A percentile compares a stretch with the other conserved stretches of the same genome.
Conservation (phyloP, 176 grass and related monocot species). For the Secale cereale region DNA sequence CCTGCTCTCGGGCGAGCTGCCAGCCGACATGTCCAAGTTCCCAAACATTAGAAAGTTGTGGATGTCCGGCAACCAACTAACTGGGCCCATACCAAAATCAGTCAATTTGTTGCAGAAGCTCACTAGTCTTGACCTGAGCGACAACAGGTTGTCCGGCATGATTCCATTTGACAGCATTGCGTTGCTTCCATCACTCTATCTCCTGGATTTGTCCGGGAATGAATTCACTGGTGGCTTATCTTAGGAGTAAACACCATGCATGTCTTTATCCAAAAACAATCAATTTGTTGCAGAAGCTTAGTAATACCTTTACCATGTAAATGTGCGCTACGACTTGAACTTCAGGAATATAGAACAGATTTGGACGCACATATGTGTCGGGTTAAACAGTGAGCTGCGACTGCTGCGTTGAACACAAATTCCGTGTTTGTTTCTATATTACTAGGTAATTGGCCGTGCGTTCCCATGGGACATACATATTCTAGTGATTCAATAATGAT, state of each 20-base stretch:
- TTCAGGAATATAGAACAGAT: too few relatives aligned
- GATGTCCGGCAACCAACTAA: constrained; percentile 20
- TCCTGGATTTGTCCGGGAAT: not conserved
- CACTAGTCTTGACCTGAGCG: constrained; percentile 9
- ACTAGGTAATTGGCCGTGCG: too few relatives aligned
- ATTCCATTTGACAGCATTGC: not conserved
- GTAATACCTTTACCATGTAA: too few relatives aligned
- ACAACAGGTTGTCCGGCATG: constrained; percentile 29
- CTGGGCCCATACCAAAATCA: constrained; percentile 10
- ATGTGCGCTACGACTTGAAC: too few relatives aligned
- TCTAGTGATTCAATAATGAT: too few relatives aligned
- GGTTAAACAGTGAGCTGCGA: too few relatives aligned
- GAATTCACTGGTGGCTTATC: not conserved
- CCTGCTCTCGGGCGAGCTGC: constrained; percentile 23
- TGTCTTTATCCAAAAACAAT: too few relatives aligned
- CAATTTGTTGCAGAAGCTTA: too few relatives aligned
- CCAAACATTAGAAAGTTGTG: not conserved
- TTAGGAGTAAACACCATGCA: not conserved
- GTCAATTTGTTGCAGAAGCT: constrained; percentile 5
- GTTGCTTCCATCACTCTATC: not conserved
- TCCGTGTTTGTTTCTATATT: too few relatives aligned
- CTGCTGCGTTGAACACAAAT: too few relatives aligned
- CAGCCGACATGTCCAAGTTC: not conserved
- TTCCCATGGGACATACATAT: too few relatives aligned
- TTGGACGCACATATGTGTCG: too few relatives aligned